Conservation (phyloP, 805 yeast species). For the Kuraishia cidri region DNA sequence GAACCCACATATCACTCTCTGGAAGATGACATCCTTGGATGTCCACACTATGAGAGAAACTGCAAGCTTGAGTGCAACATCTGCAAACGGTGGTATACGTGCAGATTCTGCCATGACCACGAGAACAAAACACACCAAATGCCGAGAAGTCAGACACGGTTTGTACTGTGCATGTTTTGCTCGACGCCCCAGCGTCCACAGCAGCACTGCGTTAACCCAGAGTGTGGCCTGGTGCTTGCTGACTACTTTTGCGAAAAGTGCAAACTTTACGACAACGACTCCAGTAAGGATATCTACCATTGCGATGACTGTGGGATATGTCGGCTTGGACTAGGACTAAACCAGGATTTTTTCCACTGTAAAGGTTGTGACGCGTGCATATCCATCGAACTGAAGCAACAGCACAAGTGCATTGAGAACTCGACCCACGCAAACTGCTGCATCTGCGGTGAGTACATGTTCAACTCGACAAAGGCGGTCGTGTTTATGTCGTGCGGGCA, state of each 20-base stretch:
- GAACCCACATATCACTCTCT: constrained; percentile 37
- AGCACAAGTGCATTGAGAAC: constrained; percentile 78
- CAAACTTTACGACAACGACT: constrained; percentile 75
- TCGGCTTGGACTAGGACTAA: constrained; percentile 80
- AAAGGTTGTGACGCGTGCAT: constrained; percentile 84
- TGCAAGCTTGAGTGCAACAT: constrained; percentile 77
- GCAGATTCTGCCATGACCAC: constrained; percentile 83
- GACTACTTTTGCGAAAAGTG: constrained; percentile 73
- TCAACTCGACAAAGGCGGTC: constrained; percentile 71
- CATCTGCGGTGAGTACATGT: constrained; percentile 85
- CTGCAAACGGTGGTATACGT: constrained; percentile 69
- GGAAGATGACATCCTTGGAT: constrained; percentile 48
- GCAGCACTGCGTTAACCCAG: constrained; percentile 45
- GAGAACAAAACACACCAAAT: constrained; percentile 45
- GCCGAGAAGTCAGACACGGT: constrained; percentile 47
- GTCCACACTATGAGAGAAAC: constrained; percentile 74
- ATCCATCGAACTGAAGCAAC: constrained; percentile 65
- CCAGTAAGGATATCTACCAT: constrained; percentile 75
- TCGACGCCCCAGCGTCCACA: constrained; percentile 66
- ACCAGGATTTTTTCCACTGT: constrained; percentile 88
- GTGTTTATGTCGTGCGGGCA: constrained; percentile 95
- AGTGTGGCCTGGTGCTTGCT: constrained; percentile 60
- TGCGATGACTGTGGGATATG: constrained; percentile 93
- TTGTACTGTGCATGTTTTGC: constrained; percentile 79
- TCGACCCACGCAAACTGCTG: constrained; percentile 91